Evolutionary conservation across 2,329 filamentous ascomycete species (phyloP).

Genomic region (Alternaria triticina): DNA sequence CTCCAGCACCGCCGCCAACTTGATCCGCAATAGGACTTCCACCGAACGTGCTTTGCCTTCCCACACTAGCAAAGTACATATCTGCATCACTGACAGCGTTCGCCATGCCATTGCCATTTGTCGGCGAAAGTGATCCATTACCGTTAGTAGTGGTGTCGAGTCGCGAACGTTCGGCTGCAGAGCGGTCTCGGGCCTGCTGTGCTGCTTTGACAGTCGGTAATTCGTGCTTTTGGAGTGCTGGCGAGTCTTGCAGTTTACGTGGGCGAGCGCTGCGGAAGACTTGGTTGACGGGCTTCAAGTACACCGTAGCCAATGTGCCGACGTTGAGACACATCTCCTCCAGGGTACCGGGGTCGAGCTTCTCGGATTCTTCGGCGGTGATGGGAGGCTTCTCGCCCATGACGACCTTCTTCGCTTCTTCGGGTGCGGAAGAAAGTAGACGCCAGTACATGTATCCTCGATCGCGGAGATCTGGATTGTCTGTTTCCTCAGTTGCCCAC

Average conservation of each 20-base stretch:
- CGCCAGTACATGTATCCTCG: slow-evolving; percentile 99
- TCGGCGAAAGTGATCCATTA: slow-evolving; percentile 26
- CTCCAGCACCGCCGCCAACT: slow-evolving; percentile 26
- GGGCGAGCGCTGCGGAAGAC: slow-evolving; percentile 91
- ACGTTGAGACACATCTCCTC: slow-evolving; percentile 98
- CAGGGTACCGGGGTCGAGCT: slow-evolving; percentile 85
- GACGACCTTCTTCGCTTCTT: slow-evolving; percentile 82
- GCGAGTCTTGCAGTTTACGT: slow-evolving; percentile 78
- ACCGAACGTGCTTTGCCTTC: slow-evolving; percentile 45
- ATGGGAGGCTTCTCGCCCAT: slow-evolving; percentile 98
- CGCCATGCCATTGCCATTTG: slow-evolving; percentile 59
- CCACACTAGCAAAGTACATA: slow-evolving; percentile 77
- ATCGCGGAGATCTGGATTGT: slow-evolving; percentile 95
- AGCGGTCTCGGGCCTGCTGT: slow-evolving; percentile 40
- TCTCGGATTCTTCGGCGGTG: slow-evolving; percentile 87
- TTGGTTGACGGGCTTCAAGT: slow-evolving; percentile 95
- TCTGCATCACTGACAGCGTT: slow-evolving; percentile 85
- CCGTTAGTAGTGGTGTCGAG: slow-evolving; percentile 38
- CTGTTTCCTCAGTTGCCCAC: slow-evolving; percentile 99
- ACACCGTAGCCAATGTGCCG: slow-evolving; percentile 94
- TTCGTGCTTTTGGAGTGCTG: slow-evolving; percentile 79
- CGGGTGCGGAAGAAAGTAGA: slow-evolving; percentile 88
- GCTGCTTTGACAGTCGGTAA: slow-evolving; percentile 64
- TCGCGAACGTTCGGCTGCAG: slow-evolving; percentile 37
- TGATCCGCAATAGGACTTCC: slow-evolving; percentile 42